phyloP scores from a whole-genome alignment of 2,329 filamentous ascomycete species.

The Cytospora mali region DNA sequence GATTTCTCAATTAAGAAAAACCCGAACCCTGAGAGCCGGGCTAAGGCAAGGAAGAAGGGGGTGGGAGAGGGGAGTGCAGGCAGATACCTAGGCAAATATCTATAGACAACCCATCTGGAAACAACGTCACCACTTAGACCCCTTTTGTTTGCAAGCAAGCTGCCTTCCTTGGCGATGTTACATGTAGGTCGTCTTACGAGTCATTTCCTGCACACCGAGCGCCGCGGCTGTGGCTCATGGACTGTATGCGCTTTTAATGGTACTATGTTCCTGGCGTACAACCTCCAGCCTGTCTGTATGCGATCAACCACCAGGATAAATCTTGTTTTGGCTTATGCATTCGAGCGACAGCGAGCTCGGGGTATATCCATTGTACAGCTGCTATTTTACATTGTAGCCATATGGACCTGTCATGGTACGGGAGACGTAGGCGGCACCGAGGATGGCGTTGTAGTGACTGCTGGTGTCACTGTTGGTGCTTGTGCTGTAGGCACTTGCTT shows the following conservation, averaged over 20 bases:
- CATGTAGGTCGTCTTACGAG: not conserved
- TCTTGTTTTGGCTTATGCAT: not conserved
- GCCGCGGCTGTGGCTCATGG: not conserved
- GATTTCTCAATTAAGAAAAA: slow-evolving; percentile 23
- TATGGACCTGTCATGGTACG: slow-evolving; percentile 35
- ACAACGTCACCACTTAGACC: not conserved
- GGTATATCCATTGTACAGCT: slow-evolving; percentile 18
- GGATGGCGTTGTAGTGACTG: slow-evolving; percentile 37
- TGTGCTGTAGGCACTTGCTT: slow-evolving; percentile 59
- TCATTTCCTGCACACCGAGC: not conserved
- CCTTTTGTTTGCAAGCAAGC: not conserved
- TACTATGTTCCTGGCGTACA: not conserved
- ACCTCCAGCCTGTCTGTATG: not conserved
- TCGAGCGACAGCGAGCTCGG: slow-evolving; percentile 2
- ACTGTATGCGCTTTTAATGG: not conserved
- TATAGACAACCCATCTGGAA: not conserved
- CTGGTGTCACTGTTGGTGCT: slow-evolving; percentile 39
- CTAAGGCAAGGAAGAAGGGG: not conserved
- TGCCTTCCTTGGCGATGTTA: not conserved
- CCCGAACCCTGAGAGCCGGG: not conserved
- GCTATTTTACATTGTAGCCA: slow-evolving; percentile 28
- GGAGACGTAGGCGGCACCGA: slow-evolving; percentile 38
- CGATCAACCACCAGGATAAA: not conserved
- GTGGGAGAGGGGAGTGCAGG: not conserved
- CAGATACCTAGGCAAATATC: not conserved